Evolutionary conservation across 148 eudicot genomes (phyloP).

Genomic region (Chenopodium berlandieri): DNA sequence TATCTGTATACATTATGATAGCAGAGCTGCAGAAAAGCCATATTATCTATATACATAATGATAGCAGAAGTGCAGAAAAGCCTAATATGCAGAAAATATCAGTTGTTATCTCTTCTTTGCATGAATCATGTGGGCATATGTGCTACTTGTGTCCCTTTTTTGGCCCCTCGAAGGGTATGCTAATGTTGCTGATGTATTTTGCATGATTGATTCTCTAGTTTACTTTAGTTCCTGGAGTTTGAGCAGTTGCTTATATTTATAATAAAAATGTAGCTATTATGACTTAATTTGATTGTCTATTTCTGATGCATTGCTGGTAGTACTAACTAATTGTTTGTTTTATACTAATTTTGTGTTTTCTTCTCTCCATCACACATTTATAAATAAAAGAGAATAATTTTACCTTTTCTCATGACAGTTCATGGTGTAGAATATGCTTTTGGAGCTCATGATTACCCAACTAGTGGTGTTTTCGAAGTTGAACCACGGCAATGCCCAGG

Average conservation of each 20-base stretch:
- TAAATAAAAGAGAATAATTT: background rate
- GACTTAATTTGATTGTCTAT: background rate
- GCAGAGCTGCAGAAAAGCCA: background rate
- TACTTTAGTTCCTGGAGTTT: background rate
- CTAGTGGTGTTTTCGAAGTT: constrained; percentile 89
- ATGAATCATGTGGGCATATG: background rate
- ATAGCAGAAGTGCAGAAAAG: background rate
- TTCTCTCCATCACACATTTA: background rate
- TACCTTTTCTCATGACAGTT: constrained; percentile 38
- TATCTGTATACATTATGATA: background rate
- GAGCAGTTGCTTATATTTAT: background rate
- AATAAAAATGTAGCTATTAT: background rate
- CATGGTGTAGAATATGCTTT: constrained; percentile 94
- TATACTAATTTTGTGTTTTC: background rate
- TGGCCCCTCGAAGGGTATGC: background rate
- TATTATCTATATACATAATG: background rate
- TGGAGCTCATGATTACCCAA: constrained; percentile 89
- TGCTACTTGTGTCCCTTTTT: background rate
- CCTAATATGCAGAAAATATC: background rate
- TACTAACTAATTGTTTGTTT: background rate
- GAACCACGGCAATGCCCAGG: constrained; percentile 94
- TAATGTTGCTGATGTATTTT: background rate
- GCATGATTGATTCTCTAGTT: background rate
- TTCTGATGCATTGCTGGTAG: background rate
- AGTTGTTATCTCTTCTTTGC: background rate